Evolutionary conservation across 2,329 filamentous ascomycete genomes (phyloP), one percentile per base, ranked within the genome.

Genomic region (Monosporascus sp.): DNA sequence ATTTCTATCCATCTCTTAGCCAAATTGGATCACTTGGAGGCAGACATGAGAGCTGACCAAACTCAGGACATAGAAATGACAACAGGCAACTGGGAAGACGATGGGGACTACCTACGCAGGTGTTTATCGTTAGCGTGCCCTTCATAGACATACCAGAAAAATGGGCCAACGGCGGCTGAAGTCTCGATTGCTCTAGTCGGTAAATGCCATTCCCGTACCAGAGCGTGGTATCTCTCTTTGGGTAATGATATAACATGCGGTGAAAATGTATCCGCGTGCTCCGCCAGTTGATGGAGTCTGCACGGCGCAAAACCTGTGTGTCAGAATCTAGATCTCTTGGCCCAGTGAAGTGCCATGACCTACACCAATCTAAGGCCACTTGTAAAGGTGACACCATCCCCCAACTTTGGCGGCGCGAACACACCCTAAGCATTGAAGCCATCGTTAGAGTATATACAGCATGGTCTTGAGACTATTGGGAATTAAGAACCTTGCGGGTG

Each of bases 61-160:
- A 9, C 28, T 28, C 3, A 4, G 28, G 28, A 8, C 8, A 9
- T 28, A 9, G 28, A 28, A 2, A 28, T 11, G 28, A 28, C 8
- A 28, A 28, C 28, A 28, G 28, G 28, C 9, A 4, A 28, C 37
- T 40, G 3, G 37, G 18, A 40, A 40, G 3, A 18, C 18, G 37
- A n/a, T 18, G 6, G 43, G 14, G 43, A 20, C 14, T 28, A 56
- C 62, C 50, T 57, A 66, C 66, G 65, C 8, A 71, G 47, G 50
- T 64, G 59, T 7, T 61, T 63, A 46, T 61, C 57, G 5, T 51
- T 51, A 15, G 61, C 59, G 41, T 63, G 51, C 15, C 58, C 57
- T 38, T 67, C 63, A 50, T 61, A 60, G 1, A 62, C 58, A 48
- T 63, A 65, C 68, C 68, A 72, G 55, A 70, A 70, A 51, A 70